Conservation (phyloP, 345 rosid species). For the Gossypium raimondii region DNA sequence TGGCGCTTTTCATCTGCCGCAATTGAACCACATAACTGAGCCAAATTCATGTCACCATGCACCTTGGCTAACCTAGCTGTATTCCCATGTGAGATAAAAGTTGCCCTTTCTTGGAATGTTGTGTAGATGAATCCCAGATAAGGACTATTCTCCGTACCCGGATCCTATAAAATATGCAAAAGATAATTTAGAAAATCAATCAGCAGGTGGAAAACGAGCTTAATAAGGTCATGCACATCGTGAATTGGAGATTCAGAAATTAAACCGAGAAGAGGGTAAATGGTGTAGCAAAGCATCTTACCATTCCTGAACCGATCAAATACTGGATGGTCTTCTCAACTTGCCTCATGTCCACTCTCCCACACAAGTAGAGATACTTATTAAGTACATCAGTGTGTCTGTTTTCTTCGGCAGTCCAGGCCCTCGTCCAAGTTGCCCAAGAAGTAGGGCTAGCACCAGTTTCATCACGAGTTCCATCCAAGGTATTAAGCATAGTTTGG, state of each 20-base stretch:
- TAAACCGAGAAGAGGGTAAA: background rate
- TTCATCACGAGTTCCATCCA: conserved; percentile 76
- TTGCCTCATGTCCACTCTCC: conserved; percentile 60
- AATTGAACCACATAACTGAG: conserved; percentile 64
- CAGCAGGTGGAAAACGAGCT: background rate
- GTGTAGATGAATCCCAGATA: conserved; percentile 91
- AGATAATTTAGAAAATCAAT: background rate
- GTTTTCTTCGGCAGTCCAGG: conserved; percentile 70
- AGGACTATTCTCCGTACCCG: conserved; percentile 75
- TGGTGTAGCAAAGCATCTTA: conserved; percentile 23
- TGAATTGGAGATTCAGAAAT: background rate
- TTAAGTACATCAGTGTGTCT: conserved; percentile 64
- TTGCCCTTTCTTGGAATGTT: conserved; percentile 95
- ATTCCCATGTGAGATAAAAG: conserved; percentile 90
- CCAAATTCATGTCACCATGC: conserved; percentile 72
- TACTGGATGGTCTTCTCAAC: conserved; percentile 64
- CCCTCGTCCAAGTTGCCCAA: conserved; percentile 68
- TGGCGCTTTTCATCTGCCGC: conserved; percentile 4
- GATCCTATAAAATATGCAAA: conserved; percentile 47
- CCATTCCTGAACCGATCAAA: conserved; percentile 67
- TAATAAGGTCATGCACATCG: background rate
- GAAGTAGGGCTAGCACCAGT: conserved; percentile 65
- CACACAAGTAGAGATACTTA: conserved; percentile 59
- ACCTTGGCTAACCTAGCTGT: conserved; percentile 86
- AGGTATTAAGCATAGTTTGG: conserved; percentile 70